These are phyloP conservation scores for Colletotrichum abscissum DNA, from an alignment of 2,329 filamentous ascomycete genomes.

Conservation along the genomic window DNA sequence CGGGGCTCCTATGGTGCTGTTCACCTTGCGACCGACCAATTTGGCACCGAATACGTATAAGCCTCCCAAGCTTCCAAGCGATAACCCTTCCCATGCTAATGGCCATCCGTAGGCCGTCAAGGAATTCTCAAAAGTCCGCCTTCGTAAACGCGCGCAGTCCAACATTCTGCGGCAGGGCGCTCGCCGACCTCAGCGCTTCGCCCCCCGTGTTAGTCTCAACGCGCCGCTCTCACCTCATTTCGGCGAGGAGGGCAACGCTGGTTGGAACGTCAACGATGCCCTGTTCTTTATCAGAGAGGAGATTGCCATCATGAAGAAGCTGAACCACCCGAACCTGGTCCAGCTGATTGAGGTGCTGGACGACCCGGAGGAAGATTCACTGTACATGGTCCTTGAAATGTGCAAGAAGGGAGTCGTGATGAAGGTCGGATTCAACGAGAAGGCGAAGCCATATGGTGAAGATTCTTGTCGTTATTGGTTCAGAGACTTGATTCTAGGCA, in stretches of 20 bases:
- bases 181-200: slow-evolving; percentile 55
- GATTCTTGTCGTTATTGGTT: slow-evolving; percentile 93
- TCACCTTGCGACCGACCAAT: slow-evolving; percentile 89
- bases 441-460: slow-evolving; percentile 82
- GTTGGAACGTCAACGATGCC: slow-evolving; percentile 51
- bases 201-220: slow-evolving; percentile 43
- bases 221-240: slow-evolving; percentile 42
- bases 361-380: slow-evolving; percentile 92
- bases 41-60: slow-evolving; percentile 90
- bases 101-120: slow-evolving; percentile 82
- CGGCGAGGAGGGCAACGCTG: slow-evolving; percentile 15
- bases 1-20: slow-evolving; percentile 95
- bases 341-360: slow-evolving; percentile 93
- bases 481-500: slow-evolving; percentile 91
- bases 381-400: slow-evolving; percentile 99
- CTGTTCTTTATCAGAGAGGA: slow-evolving; percentile 93
- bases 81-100: slow-evolving; percentile 23
- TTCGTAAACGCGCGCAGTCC: slow-evolving; percentile 91
- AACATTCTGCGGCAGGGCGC: slow-evolving; percentile 75
- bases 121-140: slow-evolving; percentile 93
- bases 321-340: slow-evolving; percentile 95
- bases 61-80: slow-evolving; percentile 36
- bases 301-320: slow-evolving; percentile 99
- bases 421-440: slow-evolving; percentile 90
- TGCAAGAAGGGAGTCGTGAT: slow-evolving; percentile 98